Evolutionary conservation across 2,329 filamentous ascomycete species (phyloP), one percentile per base, ranked within the genome.

Genomic region (Fusarium subglutinans): DNA sequence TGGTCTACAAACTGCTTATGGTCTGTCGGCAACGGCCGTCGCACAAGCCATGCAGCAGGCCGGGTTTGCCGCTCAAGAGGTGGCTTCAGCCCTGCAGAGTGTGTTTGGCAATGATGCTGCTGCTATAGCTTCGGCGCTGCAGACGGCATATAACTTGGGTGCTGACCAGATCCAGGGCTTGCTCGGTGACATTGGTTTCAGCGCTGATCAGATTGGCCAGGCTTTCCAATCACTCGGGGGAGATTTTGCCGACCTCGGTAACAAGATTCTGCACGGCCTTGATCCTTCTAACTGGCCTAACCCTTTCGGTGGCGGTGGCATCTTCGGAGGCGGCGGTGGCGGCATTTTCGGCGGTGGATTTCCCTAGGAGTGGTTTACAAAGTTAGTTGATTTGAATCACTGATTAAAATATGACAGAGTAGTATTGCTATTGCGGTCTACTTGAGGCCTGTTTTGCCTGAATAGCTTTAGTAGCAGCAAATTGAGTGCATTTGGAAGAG

Each of bases 91-190:
- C 0, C 14, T 61, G 3, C 22, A 55, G 20, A 35, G 12, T 15
- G 38, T n/a, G 8, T 61, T 61, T 55, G 47, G 58, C 5, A 43
- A 35, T 11, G 58, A 61, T 55, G 61, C 61, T 24, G 5, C 35
- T 4, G 3, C 35, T 37, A 43, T 63, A 63, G 54, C 43, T 2
- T n/a, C 28, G 3, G 61, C 43, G 6, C 2, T 63, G 1, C 18
- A 24, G 8, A 20, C 26, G 8, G 35, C 43, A 5, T 63, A 17
- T 14, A 43, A 37, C 6, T 22, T 28, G 15, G 35, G 55, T 30
- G 30, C 55, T 7, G 28, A 22, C 7, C 44, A 64, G 24, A 64
- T 64, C 17, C 9, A 64, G 2, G 37, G 10, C 15, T 22, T 64
- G 15, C 15, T 64, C 13, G 37, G 44, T 1, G 4, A 28, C 1